Base-by-base conservation (phyloP, 2,329 filamentous ascomycete species). In the Nemania bipapillata region DNA sequence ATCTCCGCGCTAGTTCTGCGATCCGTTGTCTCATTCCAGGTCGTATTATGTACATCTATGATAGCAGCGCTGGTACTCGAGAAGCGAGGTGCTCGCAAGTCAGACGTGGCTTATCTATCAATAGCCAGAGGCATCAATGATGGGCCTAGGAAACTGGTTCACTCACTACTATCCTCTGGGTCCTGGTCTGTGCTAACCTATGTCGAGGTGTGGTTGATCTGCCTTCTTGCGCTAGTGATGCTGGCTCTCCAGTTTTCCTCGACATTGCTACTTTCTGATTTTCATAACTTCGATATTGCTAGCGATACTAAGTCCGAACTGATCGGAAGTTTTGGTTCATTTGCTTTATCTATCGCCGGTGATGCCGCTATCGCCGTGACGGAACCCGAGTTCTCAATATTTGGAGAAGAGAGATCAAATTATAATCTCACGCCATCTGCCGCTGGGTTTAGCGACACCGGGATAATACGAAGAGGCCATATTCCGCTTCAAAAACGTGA, bases 101-200 rank as follows among this genome's bases (percentile, higher is more conserved):
- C 68, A 17, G 40, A 70, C 24, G 65, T 62, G 1, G 60, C 68
- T 20, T 65, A 55, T 17, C 53, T 71, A 17, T 71, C 69, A 9
- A 58, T 71, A 22, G 30, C 65, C 5, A 50, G 66, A 12, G 59
- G 69, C 52, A 35, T 66, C 20, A 71, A 65, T 9, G 69, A 71
- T 50, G 66, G 69, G 8, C 69, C 69, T 0, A 47, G 65, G 30
- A 63, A 52, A 30, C 17, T 70, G 6, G 9, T 66, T 7, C 50
- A 66, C 20, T 5, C 66, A 22, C 47, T 70, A 1, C 20, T 70
- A 4, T 50, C 37, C 2, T 68, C 63, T 1, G 60, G 50, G 58
- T 52, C 56, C 35, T 45, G 20, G 20, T 54, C 42, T 20, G 45
- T 66, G 8, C 11, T 69, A 6, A 17, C 15, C n/a, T 60, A 63